Percentiles rank a stretch among this genome's conserved stretches.
phyloP scores from a whole-genome alignment of 768 basidiomycete species.

The Lentinula detonsa region DNA sequence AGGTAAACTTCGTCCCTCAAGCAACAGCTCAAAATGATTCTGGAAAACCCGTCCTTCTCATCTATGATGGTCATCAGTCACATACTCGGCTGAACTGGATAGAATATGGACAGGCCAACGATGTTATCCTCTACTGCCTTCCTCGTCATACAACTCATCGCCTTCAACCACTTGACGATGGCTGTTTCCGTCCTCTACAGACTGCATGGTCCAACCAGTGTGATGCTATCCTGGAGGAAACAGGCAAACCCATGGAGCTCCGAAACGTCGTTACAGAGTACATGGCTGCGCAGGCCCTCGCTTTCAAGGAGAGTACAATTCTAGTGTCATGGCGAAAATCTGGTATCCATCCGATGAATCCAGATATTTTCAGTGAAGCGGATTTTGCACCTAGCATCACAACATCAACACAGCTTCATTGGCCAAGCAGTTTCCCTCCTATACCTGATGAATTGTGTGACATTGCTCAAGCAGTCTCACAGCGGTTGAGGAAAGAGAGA shows the following conservation, averaged over 20 bases:
- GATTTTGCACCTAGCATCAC: conserved; percentile 19
- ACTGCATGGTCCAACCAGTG: conserved; percentile 21
- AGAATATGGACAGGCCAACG: conserved; percentile 18
- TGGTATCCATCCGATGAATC: conserved; percentile 21
- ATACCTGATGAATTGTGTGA: conserved; percentile 2
- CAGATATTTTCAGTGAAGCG: conserved; percentile 14
- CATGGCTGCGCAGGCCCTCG: conserved; percentile 12
- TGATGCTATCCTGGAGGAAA: conserved; percentile 13
- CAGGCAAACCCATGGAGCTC: conserved; percentile 16
- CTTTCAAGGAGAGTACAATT: conserved; percentile 13
- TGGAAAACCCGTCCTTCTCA: conserved; percentile 28
- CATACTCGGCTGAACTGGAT: conserved; percentile 22
- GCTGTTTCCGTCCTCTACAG: conserved; percentile 27
- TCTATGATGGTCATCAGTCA: conserved; percentile 38
- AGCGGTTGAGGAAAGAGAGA: too few relatives aligned
- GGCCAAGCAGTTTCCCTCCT: background rate
- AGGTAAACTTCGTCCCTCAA: conserved; percentile 11
- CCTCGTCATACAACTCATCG: conserved; percentile 36
- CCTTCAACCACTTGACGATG: conserved; percentile 37
- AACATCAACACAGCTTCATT: too few relatives aligned
- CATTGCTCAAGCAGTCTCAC: background rate
- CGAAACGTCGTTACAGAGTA: conserved; percentile 24
- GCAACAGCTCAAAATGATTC: conserved; percentile 20
- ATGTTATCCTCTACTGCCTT: conserved; percentile 26
- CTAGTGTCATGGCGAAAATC: conserved; percentile 16